A percentile compares a stretch with the other conserved stretches of the same genome.
phyloP scores from a whole-genome alignment of 192 early-diverging fungal species.

The Mortierella antarctica region DNA sequence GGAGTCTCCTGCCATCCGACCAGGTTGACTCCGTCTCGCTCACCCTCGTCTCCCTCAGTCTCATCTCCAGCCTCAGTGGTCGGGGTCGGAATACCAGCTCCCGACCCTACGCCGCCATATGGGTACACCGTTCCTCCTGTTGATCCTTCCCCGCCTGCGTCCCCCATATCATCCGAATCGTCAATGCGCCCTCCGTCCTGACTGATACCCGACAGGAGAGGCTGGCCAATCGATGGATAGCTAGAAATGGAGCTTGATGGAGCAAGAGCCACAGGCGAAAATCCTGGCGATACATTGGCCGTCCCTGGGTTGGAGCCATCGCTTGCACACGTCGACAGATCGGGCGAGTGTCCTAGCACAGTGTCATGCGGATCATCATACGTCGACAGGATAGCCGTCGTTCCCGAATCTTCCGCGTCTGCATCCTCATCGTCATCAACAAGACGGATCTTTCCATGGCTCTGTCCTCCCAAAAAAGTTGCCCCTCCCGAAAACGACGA shows the following conservation, averaged over 20 bases:
- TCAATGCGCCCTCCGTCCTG: conserved; percentile 34
- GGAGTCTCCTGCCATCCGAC: neutral
- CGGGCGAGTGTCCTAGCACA: conserved; percentile 16
- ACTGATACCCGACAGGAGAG: conserved; percentile 14
- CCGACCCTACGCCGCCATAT: neutral
- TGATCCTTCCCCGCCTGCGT: neutral
- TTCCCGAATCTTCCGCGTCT: conserved; percentile 9
- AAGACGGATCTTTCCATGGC: conserved; percentile 12
- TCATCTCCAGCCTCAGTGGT: conserved; percentile 5
- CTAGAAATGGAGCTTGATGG: neutral
- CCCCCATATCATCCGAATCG: conserved; percentile 8
- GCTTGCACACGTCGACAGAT: conserved; percentile 35
- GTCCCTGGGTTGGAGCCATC: conserved; percentile 43
- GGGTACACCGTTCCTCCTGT: neutral
- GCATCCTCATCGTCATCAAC: conserved; percentile 1
- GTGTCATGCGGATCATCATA: neutral
- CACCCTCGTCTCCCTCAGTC: conserved; percentile 5
- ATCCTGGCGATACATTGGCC: conserved; percentile 22
- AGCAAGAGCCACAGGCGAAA: neutral
- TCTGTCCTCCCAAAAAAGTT: conserved; percentile 8
- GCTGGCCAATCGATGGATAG: neutral
- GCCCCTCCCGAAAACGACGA: conserved; percentile 14
- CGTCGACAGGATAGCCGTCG: conserved; percentile 1
- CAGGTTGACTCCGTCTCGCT: conserved; percentile 32
- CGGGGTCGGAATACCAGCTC: conserved; percentile 26